These are phyloP conservation scores for Gypsophila paniculata DNA, from an alignment of 179 eudicot genomes.

Conservation along the genomic window DNA sequence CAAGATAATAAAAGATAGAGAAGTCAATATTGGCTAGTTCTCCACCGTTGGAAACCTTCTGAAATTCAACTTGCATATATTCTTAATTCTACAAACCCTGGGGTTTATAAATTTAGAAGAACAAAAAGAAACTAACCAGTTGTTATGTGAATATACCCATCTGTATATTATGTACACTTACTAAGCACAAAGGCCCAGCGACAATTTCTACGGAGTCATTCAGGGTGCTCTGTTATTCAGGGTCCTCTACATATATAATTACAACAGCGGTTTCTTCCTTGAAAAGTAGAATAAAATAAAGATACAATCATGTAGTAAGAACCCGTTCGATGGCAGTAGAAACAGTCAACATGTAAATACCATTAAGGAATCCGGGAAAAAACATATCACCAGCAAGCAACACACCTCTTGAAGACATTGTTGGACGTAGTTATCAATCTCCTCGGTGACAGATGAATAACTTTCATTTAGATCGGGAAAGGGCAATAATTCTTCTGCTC, in stretches of 20 bases:
- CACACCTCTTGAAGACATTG: slow-evolving; percentile 54
- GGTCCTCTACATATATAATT: neutral
- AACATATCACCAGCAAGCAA: neutral
- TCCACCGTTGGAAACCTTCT: neutral
- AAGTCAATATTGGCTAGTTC: neutral
- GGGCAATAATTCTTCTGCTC: slow-evolving; percentile 69
- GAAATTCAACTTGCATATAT: neutral
- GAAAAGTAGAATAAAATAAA: neutral
- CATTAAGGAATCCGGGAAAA: neutral
- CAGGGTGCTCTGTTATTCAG: too few species aligned
- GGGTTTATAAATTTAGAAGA: neutral
- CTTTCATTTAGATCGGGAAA: slow-evolving; percentile 42
- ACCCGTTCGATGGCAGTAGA: neutral
- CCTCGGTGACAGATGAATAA: slow-evolving; percentile 37
- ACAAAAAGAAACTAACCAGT: neutral
- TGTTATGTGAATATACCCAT: neutral
- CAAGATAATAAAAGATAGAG: neutral
- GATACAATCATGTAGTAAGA: neutral
- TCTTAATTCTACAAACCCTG: neutral
- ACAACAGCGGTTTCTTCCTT: neutral
- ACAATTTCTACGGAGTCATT: neutral
- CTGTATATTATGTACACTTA: neutral
- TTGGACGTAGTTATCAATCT: slow-evolving; percentile 41
- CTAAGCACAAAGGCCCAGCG: neutral
- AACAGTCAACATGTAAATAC: neutral